phyloP scores from a whole-genome alignment of 1,139 yeast species.

The Magnusiomyces starmeri region DNA sequence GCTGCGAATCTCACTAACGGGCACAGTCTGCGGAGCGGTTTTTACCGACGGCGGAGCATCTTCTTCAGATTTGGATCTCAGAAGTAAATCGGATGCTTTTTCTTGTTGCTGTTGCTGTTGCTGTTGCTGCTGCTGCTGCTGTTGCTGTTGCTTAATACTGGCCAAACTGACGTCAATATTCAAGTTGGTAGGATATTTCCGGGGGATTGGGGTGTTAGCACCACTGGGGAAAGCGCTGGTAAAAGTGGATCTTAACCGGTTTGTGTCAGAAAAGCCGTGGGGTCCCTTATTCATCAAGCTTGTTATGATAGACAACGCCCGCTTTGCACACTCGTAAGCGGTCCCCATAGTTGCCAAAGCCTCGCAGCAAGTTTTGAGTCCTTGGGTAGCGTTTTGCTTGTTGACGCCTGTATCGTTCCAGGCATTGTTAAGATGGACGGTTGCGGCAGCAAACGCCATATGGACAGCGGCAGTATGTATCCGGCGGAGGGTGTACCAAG shows the following conservation, averaged over 20 bases:
- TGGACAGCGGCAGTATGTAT: constrained; percentile 23
- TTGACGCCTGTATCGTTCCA: constrained; percentile 13
- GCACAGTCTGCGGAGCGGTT: not conserved
- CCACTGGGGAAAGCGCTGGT: not conserved
- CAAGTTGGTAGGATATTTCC: not conserved
- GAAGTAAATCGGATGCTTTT: not conserved
- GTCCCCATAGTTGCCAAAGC: constrained; percentile 11
- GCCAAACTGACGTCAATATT: not conserved
- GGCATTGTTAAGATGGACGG: constrained; percentile 16
- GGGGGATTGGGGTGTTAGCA: not conserved
- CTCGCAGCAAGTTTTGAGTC: constrained; percentile 15
- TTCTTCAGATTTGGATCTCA: not conserved
- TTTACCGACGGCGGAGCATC: not conserved
- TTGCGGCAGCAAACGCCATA: constrained; percentile 25
- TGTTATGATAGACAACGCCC: constrained; percentile 8
- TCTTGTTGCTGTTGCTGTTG: not conserved
- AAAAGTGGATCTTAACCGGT: not conserved
- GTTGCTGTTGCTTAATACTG: not conserved
- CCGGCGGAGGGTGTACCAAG: constrained; percentile 20
- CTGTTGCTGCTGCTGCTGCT: not conserved
- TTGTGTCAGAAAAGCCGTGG: constrained; percentile 2
- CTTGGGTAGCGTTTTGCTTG: constrained; percentile 11
- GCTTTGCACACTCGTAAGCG: constrained; percentile 11
- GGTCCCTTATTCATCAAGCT: constrained; percentile 4
- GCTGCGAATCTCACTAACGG: not conserved